A percentile compares a stretch with the other conserved stretches of the same genome.
Evolutionary conservation across 2,329 filamentous ascomycete species (phyloP).

Genomic region (Paracoccidioides brasiliensis): DNA sequence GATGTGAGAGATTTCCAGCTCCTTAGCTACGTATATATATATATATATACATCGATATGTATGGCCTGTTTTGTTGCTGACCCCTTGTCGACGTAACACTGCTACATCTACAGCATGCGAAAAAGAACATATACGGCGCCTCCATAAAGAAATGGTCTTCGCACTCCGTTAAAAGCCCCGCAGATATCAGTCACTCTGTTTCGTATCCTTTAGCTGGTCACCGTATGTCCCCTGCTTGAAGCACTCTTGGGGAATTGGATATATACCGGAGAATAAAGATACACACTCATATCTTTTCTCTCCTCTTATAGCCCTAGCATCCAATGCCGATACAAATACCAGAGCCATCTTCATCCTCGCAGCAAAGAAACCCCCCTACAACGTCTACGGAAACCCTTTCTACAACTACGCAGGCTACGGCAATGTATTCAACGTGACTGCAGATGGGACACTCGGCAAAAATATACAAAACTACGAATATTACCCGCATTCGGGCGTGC

Average conservation of each 20-base stretch:
- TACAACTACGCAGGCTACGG: constrained; percentile 74
- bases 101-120: constrained; percentile 47
- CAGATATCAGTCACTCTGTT: constrained; percentile 59
- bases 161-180: constrained; percentile 61
- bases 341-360: constrained; percentile 81
- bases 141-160: constrained; percentile 92
- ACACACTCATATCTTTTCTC: background rate
- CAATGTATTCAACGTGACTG: constrained; percentile 46
- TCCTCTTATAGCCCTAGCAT: constrained; percentile 46
- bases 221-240: constrained; percentile 38
- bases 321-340: constrained; percentile 60
- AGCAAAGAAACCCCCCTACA: constrained; percentile 61
- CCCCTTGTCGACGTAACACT: background rate
- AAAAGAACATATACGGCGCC: constrained; percentile 75
- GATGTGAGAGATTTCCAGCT: constrained; percentile 48
- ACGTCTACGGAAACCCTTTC: constrained; percentile 82
- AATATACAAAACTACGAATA: constrained; percentile 37
- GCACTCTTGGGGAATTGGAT: background rate
- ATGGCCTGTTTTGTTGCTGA: background rate
- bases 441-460: constrained; percentile 27
- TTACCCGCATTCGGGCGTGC: constrained; percentile 32
- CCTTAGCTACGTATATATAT: background rate
- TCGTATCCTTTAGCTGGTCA: constrained; percentile 67
- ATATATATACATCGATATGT: background rate
- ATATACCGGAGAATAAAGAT: background rate